phyloP scores from a whole-genome alignment of 176 grass and related monocot genomes.

The Aegilops sharonensis region DNA sequence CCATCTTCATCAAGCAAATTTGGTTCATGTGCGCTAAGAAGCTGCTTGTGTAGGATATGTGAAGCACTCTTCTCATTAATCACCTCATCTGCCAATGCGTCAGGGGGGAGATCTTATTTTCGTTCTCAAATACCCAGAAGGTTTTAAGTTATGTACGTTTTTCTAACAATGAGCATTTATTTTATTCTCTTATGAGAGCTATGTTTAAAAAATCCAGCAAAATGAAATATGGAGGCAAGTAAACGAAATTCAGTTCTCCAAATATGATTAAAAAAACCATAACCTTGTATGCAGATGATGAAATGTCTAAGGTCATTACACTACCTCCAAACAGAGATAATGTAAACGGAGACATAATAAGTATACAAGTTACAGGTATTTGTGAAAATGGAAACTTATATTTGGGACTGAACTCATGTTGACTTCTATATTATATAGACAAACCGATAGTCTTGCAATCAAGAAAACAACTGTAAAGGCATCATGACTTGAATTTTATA shows the following conservation, averaged over 20 bases:
- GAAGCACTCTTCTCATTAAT: conserved; percentile 46
- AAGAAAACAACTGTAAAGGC: background rate
- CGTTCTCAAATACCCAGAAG: background rate
- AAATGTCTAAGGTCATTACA: conserved; percentile 18
- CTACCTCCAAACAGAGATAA: background rate
- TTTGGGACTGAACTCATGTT: background rate
- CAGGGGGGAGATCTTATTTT: background rate
- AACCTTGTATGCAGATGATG: conserved; percentile 5
- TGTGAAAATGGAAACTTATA: background rate
- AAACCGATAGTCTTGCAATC: background rate
- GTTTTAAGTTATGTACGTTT: conserved; percentile 8
- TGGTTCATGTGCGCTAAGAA: conserved; percentile 72
- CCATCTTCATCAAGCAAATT: conserved; percentile 92
- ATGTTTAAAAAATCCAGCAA: background rate
- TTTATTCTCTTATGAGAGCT: background rate
- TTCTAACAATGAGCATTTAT: conserved; percentile 8
- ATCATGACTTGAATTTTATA: conserved; percentile 5
- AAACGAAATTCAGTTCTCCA: background rate
- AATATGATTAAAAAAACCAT: background rate
- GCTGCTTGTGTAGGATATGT: conserved; percentile 55
- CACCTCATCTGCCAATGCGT: conserved; percentile 55
- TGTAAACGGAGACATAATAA: background rate
- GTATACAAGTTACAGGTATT: background rate
- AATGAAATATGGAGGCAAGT: conserved; percentile 5
- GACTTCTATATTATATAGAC: background rate